Conservation (phyloP, 2,329 filamentous ascomycete genomes). For the Verticillium longisporum region DNA sequence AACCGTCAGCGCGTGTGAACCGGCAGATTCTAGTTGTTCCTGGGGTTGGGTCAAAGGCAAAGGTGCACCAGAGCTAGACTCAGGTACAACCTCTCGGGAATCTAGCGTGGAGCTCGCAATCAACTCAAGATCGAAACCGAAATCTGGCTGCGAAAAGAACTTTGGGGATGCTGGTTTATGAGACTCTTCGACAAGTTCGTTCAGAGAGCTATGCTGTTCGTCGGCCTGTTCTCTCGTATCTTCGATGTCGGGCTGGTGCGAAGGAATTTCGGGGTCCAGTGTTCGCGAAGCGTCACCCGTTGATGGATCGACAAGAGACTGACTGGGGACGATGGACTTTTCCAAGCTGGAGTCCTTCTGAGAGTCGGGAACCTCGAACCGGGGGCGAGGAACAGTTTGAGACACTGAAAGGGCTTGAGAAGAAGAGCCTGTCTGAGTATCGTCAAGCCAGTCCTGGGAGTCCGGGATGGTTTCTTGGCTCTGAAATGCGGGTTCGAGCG, state of each 20-base stretch:
- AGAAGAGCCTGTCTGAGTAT: conserved; percentile 14
- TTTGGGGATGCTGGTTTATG: neutral
- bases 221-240: neutral
- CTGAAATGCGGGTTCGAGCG: conserved; percentile 18
- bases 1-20: neutral
- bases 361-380: neutral
- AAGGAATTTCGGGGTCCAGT: conserved; percentile 15
- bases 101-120: neutral
- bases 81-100: neutral
- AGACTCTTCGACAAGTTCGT: neutral
- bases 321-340: neutral
- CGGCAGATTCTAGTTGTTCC: neutral
- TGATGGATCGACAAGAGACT: neutral
- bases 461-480: conserved; percentile 34
- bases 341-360: neutral
- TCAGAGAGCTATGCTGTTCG: neutral
- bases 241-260: conserved; percentile 18
- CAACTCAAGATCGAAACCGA: neutral
- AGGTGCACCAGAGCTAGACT: neutral
- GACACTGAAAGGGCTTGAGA: conserved; percentile 3
- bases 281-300: neutral
- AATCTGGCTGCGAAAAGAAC: neutral
- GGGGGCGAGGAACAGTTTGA: neutral
- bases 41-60: neutral
- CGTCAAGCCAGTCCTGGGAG: conserved; percentile 28